phyloP scores from a whole-genome alignment of 176 grass and related monocot genomes.

The Bromus sterilis region DNA sequence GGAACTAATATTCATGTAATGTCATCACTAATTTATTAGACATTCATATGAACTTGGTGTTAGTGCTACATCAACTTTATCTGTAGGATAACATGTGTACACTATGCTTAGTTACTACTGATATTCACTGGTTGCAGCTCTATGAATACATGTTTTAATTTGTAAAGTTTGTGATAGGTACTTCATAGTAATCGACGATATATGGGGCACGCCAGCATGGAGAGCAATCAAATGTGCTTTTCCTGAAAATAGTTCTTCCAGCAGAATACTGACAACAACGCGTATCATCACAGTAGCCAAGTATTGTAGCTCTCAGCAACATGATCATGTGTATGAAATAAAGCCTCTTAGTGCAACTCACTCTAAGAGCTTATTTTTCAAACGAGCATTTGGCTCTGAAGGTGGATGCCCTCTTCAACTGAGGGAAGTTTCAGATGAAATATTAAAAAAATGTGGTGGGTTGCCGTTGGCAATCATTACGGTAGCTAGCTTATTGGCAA shows the following conservation, averaged over 20 bases:
- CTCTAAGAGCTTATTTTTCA: constrained; percentile 17
- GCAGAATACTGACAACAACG: constrained; percentile 17
- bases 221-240: constrained; percentile 7
- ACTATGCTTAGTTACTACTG: neutral
- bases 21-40: neutral
- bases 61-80: neutral
- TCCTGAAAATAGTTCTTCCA: constrained; percentile 5
- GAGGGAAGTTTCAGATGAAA: constrained; percentile 1
- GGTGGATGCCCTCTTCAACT: neutral
- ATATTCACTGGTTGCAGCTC: neutral
- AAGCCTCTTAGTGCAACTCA: constrained; percentile 3
- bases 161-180: neutral
- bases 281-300: neutral
- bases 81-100: neutral
- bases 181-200: constrained; percentile 16
- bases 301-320: neutral
- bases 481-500: constrained; percentile 5
- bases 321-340: constrained; percentile 3
- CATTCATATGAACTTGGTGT: neutral
- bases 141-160: neutral
- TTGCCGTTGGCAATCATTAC: constrained; percentile 1
- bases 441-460: constrained; percentile 20
- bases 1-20: neutral
- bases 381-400: constrained; percentile 9
- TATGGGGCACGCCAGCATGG: constrained; percentile 15